These are phyloP conservation scores for Coniella vitis DNA, from an alignment of 2,329 filamentous ascomycete species.

Conservation along the genomic window DNA sequence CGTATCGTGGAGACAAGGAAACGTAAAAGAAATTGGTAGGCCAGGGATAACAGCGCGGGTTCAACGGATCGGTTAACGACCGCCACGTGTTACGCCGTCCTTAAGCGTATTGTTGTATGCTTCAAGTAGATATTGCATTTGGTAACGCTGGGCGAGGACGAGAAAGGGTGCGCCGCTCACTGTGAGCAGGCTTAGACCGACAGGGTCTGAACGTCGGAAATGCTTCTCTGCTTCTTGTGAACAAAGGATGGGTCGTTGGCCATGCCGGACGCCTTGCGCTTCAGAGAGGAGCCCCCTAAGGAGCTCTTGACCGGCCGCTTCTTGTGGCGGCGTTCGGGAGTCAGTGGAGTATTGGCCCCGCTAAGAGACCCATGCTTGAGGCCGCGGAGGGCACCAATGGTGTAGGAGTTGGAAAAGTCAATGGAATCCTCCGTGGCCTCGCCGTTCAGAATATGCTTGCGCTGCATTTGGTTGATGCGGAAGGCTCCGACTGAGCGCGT, in stretches of 20 bases:
- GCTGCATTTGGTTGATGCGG: slow-evolving; percentile 60
- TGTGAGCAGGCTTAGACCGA: slow-evolving; percentile 18
- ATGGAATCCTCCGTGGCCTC: slow-evolving; percentile 57
- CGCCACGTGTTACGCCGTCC: slow-evolving; percentile 34
- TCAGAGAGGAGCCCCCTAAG: slow-evolving; percentile 40
- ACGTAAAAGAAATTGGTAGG: background rate
- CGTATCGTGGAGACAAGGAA: no score
- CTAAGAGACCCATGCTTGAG: slow-evolving; percentile 60
- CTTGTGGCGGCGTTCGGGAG: slow-evolving; percentile 56
- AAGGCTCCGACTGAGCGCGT: slow-evolving; percentile 67
- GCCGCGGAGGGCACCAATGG: slow-evolving; percentile 53
- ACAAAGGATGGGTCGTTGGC: slow-evolving; percentile 28
- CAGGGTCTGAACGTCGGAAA: slow-evolving; percentile 48
- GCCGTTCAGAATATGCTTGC: slow-evolving; percentile 53
- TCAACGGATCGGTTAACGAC: background rate
- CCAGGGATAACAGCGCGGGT: slow-evolving; percentile 14
- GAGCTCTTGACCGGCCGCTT: slow-evolving; percentile 41
- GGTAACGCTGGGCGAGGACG: no score
- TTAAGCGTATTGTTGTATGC: slow-evolving; percentile 31
- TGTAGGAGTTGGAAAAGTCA: slow-evolving; percentile 53
- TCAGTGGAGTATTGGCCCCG: slow-evolving; percentile 61
- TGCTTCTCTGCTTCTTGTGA: slow-evolving; percentile 54
- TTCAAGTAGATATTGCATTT: background rate
- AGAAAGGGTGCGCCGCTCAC: background rate
- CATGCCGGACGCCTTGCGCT: slow-evolving; percentile 45